phyloP scores from a whole-genome alignment of 345 rosid species.

The Sisymbrium irio region DNA sequence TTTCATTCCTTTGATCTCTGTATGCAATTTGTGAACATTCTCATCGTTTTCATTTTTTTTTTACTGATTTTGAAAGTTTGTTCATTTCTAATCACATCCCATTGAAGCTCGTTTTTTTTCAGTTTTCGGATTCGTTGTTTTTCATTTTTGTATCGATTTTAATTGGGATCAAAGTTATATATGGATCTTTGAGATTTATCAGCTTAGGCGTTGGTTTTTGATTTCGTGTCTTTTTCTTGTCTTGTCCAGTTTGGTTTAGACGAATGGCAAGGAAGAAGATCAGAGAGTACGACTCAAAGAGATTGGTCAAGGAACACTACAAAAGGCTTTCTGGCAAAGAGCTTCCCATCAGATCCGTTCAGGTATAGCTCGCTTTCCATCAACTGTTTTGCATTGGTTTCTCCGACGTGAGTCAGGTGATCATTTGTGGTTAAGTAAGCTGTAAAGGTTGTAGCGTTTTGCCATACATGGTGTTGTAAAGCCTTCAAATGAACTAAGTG shows the following conservation, averaged over 20 bases:
- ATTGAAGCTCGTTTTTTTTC: no score
- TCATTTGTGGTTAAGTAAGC: no score
- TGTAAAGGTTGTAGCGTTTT: background rate
- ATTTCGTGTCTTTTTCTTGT: no score
- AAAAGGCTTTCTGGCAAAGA: slow-evolving; percentile 71
- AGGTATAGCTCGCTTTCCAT: slow-evolving; percentile 42
- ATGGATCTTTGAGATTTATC: no score
- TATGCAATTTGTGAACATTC: background rate
- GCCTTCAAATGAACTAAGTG: background rate
- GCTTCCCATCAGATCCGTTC: slow-evolving; percentile 83
- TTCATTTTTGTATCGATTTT: background rate
- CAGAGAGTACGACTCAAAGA: slow-evolving; percentile 99
- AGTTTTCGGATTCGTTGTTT: no score
- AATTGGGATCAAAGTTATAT: no score
- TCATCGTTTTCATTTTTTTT: no score
- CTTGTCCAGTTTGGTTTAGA: slow-evolving; percentile 12
- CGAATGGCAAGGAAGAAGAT: slow-evolving; percentile 99
- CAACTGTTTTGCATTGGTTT: no score
- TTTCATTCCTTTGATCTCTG: background rate
- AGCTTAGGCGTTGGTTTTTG: no score
- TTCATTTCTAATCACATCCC: background rate
- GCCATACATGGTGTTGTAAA: background rate
- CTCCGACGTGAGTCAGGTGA: background rate
- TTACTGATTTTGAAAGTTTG: background rate
- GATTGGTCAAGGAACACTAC: slow-evolving; percentile 89